Evolutionary conservation across 2,329 filamentous ascomycete species (phyloP), one percentile per base, ranked within the genome.

Genomic region (Penicillium sp.): DNA sequence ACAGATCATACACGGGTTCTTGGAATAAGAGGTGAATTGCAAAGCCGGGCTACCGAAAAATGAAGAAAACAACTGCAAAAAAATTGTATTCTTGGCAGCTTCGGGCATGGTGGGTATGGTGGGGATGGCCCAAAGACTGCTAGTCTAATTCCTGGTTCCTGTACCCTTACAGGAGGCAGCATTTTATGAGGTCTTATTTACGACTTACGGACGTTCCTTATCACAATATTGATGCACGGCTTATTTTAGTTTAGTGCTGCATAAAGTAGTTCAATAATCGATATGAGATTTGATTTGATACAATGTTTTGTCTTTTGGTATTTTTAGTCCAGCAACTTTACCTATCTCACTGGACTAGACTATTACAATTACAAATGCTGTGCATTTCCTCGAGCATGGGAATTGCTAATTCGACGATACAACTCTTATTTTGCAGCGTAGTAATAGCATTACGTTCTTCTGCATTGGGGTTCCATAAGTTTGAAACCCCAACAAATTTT

Each of bases 141-240:
- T 60, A 19, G 28, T 58, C 15, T 62, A 63, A 63, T 61, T 35
- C 37, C 44, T 35, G 42, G 19, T 24, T 35, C 37, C 58, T 59
- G 59, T 47, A 54, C 28, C 47, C 35, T 58, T 59, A 45, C 49
- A 58, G 57, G 33, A 55, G 63, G 57, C 55, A 54, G 56, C 59
- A 54, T 64, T 58, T 35, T 60, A 49, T 54, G 62, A 51, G 33
- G 54, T 56, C 62, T 59, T 42, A 30, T 60, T 62, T 38, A 64
- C 26, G 60, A 70, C 59, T 64, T 53, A 67, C 61, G 60, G 63
- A 65, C 66, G 55, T 59, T 70, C 63, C 66, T 66, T 68, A 65
- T 47, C 17, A 59, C 38, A 8, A 56, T 56, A 42, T 58, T 33
- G 51, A 60, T 53, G 64, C 50, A 54, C 59, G 54, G 50, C 42